Evolutionary conservation across 805 yeast genomes (phyloP), one percentile per base, ranked within the genome.

Genomic region (Candida qinlingensis): DNA sequence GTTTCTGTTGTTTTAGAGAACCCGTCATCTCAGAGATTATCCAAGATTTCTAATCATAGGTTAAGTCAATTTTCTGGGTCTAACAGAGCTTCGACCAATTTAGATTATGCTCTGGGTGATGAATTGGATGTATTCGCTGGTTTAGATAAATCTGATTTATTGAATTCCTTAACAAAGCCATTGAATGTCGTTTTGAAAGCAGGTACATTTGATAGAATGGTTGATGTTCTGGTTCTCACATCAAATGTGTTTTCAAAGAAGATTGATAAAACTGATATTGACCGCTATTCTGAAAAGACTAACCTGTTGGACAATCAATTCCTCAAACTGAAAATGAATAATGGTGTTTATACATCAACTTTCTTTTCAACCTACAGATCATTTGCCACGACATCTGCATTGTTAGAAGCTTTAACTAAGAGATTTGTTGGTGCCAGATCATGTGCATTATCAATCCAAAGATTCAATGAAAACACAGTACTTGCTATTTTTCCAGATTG

Each of bases 211-310:
- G 94, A 87, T 40, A 80, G 81, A 56, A 73, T 92, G 56, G 74
- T 90, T 47, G 97, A 92, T 64, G 74, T 91, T 26, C 67, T 92
- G 45, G 89, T 92, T 5, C 73, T 78, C 62, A 92, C 86, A 25
- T 83, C 77, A 37, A 77, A 76, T 56, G 80, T 77, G 47, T 89
- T 80, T 60, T 69, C 74, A 3, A 69, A 68, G 37, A 58, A 61
- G 37, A 73, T 79, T 8, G 67, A 67, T 34, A 65, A 69, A 26
- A 63, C 62, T 8, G 82, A 79, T 54, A 59, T 77, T 42, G 72
- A 71, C 37, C 57, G 60, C 1, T 75, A 68, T 52, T 65, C 69
- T 42, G 61, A 63, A 30, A 61, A 65, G 41, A 58, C 66, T 25
- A 62, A 57, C 35, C 49, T 66, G 45, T 41, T 71, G 7, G 75